phyloP scores from a whole-genome alignment of 1,284 basidiomycete genomes.

The Sanghuangporus sanghuang region DNA sequence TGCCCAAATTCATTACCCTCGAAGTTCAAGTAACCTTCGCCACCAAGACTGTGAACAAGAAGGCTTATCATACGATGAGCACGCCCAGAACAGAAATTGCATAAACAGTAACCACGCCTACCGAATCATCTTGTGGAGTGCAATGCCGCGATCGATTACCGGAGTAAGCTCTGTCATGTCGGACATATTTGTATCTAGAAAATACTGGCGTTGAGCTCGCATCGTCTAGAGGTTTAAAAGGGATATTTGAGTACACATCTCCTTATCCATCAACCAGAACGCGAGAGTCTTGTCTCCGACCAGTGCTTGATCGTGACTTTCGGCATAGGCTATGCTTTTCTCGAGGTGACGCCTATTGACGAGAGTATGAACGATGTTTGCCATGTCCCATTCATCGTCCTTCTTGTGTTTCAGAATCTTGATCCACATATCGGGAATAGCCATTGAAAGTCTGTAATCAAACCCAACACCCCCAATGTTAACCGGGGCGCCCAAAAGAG shows the following conservation, averaged over 20 bases:
- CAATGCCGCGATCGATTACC: conserved; percentile 83
- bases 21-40: conserved; percentile 97
- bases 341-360: conserved; percentile 88
- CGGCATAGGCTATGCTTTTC: conserved; percentile 92
- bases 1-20: conserved; percentile 99
- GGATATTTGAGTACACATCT: conserved; percentile 75
- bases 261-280: conserved; percentile 99
- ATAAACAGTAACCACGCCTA: conserved; percentile 29
- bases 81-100: not conserved
- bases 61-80: conserved; percentile 46
- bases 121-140: conserved; percentile 98
- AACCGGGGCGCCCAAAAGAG: conserved; percentile 82
- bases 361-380: conserved; percentile 84
- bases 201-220: conserved; percentile 24
- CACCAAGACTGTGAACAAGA: conserved; percentile 87
- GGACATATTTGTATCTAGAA: conserved; percentile 89
- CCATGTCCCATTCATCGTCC: conserved; percentile 89
- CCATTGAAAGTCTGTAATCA: conserved; percentile 97
- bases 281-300: conserved; percentile 98
- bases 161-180: conserved; percentile 84
- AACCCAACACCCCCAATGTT: conserved; percentile 89
- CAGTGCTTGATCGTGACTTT: conserved; percentile 96
- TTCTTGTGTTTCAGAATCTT: conserved; percentile 91
- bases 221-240: not conserved
- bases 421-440: conserved; percentile 99